phyloP scores from a whole-genome alignment of 495 filamentous ascomycete genomes.

The Annulohypoxylon moriforme region DNA sequence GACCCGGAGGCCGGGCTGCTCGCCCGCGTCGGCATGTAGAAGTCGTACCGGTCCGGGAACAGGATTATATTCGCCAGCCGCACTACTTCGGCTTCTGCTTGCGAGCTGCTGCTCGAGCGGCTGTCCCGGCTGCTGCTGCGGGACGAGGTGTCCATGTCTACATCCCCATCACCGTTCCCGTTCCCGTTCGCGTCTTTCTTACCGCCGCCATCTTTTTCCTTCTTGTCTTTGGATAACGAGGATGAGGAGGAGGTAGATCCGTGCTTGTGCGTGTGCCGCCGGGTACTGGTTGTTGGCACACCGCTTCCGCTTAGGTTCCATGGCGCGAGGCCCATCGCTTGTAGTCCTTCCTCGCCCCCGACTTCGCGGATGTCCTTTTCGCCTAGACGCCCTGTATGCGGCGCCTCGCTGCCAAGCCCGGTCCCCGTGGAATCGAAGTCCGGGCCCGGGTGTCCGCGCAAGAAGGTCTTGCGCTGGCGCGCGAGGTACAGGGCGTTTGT shows the following conservation, averaged over 20 bases:
- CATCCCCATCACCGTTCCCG: slow-evolving; percentile 22
- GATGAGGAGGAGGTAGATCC: slow-evolving; percentile 11
- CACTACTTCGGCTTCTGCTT: slow-evolving; percentile 60
- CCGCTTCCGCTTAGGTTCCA: slow-evolving; percentile 53
- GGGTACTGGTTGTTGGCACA: background rate
- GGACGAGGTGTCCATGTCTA: slow-evolving; percentile 33
- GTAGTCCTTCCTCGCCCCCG: slow-evolving; percentile 57
- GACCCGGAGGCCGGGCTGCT: slow-evolving; percentile 45
- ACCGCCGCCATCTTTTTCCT: background rate
- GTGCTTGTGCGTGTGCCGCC: background rate
- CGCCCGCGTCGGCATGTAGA: slow-evolving; percentile 58
- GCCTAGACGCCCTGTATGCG: slow-evolving; percentile 55
- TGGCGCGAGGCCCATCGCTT: slow-evolving; percentile 62
- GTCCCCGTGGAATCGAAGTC: slow-evolving; percentile 72
- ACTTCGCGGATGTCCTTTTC: slow-evolving; percentile 61
- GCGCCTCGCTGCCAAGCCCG: slow-evolving; percentile 59
- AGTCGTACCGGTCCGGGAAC: slow-evolving; percentile 63
- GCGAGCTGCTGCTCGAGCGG: slow-evolving; percentile 45
- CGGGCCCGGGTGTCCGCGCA: slow-evolving; percentile 71
- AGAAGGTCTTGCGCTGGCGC: slow-evolving; percentile 78
- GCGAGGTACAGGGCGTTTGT: slow-evolving; percentile 80
- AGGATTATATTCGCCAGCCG: slow-evolving; percentile 62
- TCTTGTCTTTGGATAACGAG: slow-evolving; percentile 19
- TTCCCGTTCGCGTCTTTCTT: slow-evolving; percentile 21
- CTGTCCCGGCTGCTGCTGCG: slow-evolving; percentile 32